Base-by-base conservation (phyloP, 2,329 filamentous ascomycete species). In the Colletotrichum nymphaeae region DNA sequence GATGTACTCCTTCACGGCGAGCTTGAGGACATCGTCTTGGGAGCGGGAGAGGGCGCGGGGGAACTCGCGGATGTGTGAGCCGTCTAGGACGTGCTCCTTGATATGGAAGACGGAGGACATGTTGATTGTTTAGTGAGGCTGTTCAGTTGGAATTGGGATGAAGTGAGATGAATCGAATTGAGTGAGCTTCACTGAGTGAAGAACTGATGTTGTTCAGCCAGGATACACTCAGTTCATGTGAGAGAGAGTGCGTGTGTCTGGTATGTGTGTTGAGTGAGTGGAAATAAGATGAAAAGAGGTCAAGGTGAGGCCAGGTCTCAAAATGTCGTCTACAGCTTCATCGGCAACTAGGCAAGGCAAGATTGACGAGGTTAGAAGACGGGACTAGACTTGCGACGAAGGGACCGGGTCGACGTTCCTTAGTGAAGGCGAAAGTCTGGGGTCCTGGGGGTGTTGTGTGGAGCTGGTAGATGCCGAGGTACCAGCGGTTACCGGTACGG, bases 1-100 rank as follows among this genome's bases (percentile, higher is more conserved):
- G 0, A 90, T 93, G 80, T 98, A 98, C 80, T 98, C 94, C 86
- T 98, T 98, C 66, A 98, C 89, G 9, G 92, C 90, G 5, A 98
- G 83, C 67, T 91, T 84, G 3, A 98, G 86, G 6, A 90, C 86
- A 74, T 96, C 93, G 76, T 97, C 93, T 77, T 97, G 93, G 14
- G 89, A 89, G 69, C 89, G 87, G 3, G 91, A 88, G 2, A 93
- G 95, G 14, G 93, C 93, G 67, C 90, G 89, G 7, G 93, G 88
- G 80, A 95, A 97, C 80, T 97, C 94, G 75, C 95, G 89, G 75
- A 98, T 93, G 82, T 98, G 93, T 75, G 94, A 90, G 76, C 90
- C 91, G 68, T 91, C 89, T 76, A 97, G 82, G 56, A 88, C 86
- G 84, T 98, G 95, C 81, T 97, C 93, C 75, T 90, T 89, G 77